Conservation (phyloP, 2,329 filamentous ascomycete genomes). For the Elsinoe batatas region DNA sequence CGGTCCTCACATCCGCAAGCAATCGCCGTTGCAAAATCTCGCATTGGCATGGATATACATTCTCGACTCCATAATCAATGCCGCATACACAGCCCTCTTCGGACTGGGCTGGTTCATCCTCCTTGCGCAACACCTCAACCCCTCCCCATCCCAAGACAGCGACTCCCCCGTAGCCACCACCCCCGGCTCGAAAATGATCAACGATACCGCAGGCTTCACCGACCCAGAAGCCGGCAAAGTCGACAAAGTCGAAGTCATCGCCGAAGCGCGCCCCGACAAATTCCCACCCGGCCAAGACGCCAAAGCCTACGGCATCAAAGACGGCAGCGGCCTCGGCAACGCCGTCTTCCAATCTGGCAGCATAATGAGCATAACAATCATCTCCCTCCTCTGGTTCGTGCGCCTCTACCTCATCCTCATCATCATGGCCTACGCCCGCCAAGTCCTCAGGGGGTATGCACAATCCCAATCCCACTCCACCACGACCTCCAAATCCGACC, state of each 20-base stretch:
- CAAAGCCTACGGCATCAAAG: conserved; percentile 35
- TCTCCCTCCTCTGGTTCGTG: conserved; percentile 62
- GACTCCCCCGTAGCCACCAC: conserved; percentile 15
- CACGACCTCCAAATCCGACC: conserved; percentile 42
- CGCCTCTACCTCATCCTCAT: conserved; percentile 77
- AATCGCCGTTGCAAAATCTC: conserved; percentile 68
- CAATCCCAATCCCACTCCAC: conserved; percentile 29
- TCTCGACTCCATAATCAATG: conserved; percentile 72
- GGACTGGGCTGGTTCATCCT: conserved; percentile 77
- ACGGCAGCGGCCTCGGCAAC: conserved; percentile 44
- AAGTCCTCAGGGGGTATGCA: conserved; percentile 49
- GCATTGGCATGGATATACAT: conserved; percentile 78
- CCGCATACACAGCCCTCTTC: conserved; percentile 71
- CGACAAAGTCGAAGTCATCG: conserved; percentile 45
- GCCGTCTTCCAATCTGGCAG: conserved; percentile 56
- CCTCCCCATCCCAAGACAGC: conserved; percentile 21
- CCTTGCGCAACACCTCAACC: conserved; percentile 48
- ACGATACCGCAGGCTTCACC: conserved; percentile 55
- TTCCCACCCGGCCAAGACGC: conserved; percentile 43
- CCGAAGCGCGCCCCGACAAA: conserved; percentile 35
- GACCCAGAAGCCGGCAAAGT: conserved; percentile 50
- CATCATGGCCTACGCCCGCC: conserved; percentile 71
- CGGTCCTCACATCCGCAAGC: conserved; percentile 68
- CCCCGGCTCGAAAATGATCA: conserved; percentile 47
- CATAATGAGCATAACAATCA: conserved; percentile 67